Evolutionary conservation across 371 early-diverging fungal genomes (phyloP).

Genomic region (Entomophthora muscae): DNA sequence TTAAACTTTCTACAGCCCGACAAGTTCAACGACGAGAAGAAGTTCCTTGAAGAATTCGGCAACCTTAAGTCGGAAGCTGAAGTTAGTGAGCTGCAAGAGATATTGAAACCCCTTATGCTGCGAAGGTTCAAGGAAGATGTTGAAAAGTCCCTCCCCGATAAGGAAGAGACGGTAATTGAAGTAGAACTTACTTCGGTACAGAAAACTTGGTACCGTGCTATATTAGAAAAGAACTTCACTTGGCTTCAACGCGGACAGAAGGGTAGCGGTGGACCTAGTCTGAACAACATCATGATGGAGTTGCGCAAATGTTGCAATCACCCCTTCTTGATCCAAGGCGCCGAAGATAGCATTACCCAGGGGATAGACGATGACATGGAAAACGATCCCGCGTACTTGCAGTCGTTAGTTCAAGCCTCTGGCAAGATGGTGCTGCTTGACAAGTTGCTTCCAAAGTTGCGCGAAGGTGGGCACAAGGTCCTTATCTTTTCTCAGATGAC

Average conservation of each 20-base stretch:
- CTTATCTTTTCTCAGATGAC: conserved; percentile 95
- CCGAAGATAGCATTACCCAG: conserved; percentile 59
- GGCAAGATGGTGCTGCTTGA: conserved; percentile 82
- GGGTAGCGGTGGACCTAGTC: conserved; percentile 17
- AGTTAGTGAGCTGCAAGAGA: conserved; percentile 42
- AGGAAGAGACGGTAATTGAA: conserved; percentile 83
- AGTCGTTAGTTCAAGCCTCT: conserved; percentile 61
- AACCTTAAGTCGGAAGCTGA: conserved; percentile 54
- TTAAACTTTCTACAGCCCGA: conserved; percentile 88
- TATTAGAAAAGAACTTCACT: conserved; percentile 75
- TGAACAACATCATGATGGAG: conserved; percentile 42
- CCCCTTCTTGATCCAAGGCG: conserved; percentile 67
- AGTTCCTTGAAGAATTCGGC: conserved; percentile 60
- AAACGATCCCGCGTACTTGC: conserved; percentile 45
- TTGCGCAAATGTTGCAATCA: conserved; percentile 79
- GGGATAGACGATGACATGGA: conserved; percentile 35
- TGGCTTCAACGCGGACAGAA: conserved; percentile 49
- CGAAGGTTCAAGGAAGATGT: conserved; percentile 73
- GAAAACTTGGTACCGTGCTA: conserved; percentile 77
- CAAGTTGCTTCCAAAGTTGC: conserved; percentile 63
- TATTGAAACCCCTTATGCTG: conserved; percentile 57
- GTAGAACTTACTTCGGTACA: conserved; percentile 67
- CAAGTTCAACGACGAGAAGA: conserved; percentile 30
- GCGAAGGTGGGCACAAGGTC: conserved; percentile 73
- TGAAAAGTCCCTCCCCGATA: conserved; percentile 63